These are phyloP conservation scores for Tricharina praecox DNA, from an alignment of 495 filamentous ascomycete species.

Conservation along the genomic window DNA sequence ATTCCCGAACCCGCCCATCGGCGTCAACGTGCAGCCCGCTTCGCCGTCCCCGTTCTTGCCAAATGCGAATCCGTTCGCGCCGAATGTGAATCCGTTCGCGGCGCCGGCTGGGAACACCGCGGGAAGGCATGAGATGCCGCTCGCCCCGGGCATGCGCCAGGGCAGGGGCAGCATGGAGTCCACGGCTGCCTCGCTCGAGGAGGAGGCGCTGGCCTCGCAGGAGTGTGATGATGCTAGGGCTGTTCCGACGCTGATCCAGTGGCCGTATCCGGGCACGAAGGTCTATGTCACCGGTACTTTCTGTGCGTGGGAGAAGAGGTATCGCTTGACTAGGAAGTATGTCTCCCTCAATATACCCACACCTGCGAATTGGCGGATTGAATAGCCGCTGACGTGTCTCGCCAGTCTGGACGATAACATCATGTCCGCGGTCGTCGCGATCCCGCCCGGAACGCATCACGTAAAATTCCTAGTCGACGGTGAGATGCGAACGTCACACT, in stretches of 20 bases:
- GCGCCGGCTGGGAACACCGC: too few relatives aligned
- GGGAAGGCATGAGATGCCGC: too few relatives aligned
- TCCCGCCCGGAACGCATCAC: constrained; percentile 88
- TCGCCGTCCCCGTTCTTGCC: too few relatives aligned
- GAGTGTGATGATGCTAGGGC: constrained; percentile 43
- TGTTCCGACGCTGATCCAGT: constrained; percentile 67
- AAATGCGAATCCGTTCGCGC: too few relatives aligned
- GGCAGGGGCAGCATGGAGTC: constrained; percentile 31
- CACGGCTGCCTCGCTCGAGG: constrained; percentile 56
- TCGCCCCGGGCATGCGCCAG: too few relatives aligned
- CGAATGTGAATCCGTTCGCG: not conserved
- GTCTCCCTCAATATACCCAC: not conserved
- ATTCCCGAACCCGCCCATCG: constrained; percentile 6
- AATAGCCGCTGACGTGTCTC: not conserved
- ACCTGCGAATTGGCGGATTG: not conserved
- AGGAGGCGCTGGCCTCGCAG: constrained; percentile 57
- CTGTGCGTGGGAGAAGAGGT: constrained; percentile 87
- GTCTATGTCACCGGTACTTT: constrained; percentile 96
- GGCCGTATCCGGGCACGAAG: constrained; percentile 54
- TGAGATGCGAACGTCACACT: constrained; percentile 71
- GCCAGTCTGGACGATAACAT: constrained; percentile 26
- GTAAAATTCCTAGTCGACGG: constrained; percentile 90
- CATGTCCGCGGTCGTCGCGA: constrained; percentile 56
- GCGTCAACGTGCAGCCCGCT: too few relatives aligned
- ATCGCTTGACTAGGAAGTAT: constrained; percentile 64